Base-by-base conservation (phyloP, 495 filamentous ascomycete genomes). In the Aspergillus nidulans region DNA sequence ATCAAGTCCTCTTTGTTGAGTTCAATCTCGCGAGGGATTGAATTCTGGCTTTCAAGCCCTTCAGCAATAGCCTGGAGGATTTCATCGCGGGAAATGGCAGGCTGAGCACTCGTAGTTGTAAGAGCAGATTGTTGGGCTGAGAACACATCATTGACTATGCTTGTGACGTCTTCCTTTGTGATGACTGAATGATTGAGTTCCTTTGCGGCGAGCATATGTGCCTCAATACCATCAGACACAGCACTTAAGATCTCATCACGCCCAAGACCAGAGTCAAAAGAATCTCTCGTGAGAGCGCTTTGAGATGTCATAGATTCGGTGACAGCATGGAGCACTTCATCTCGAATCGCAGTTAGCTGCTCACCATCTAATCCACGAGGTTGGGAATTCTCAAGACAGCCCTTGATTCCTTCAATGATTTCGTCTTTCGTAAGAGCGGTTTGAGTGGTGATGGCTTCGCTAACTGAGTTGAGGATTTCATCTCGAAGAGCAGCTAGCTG, bases 391-490 rank as follows among this genome's bases (percentile, higher is more conserved):
- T 65, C 68, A 21, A 96, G 73, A 59, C 86, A 91, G 61, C 92
- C 88, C 38, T 83, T 79, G 39, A 96, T 85, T 0, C 86, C 85
- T 40, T 81, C 78, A 10, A 90, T 76, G 13, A 95, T 84, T 56
- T 49, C 47, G 19, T 49, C 47, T 19, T 23, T 46, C n/a, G 44
- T 78, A 3, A 74, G 62, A 15, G 72, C 70, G 39, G 74, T 78
- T 63, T 75, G 80, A 16, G 63, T 66, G 21, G 68, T 56, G 24
- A 74, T 60, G 1, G 71, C 68, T 34, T 69, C 65, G 40, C 68
- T 67, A 1, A 76, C 59, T 34, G 72, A 69, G 19, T 69, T 62
- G 10, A 76, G 64, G 43, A 76, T 69, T 34, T 76, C 72, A 28
- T 76, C 72, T n/a, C 71, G 69, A 23, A 76, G 61, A 13, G 58